phyloP scores from a whole-genome alignment of 2,329 filamentous ascomycete species.

The Coleophoma eucalyptorum region DNA sequence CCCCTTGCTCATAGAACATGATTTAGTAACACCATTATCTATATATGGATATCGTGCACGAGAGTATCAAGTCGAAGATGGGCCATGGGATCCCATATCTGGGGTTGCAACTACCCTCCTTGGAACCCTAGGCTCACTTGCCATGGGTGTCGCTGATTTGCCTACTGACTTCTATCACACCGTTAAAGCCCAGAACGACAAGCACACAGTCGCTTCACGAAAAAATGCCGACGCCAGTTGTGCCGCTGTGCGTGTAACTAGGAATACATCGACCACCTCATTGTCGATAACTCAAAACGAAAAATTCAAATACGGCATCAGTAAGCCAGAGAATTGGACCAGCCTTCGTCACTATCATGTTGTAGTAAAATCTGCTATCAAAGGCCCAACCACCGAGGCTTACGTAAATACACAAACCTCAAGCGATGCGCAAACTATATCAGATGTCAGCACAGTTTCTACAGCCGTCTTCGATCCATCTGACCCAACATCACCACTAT shows the following conservation, averaged over 20 bases:
- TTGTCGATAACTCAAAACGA: no score
- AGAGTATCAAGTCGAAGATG: slow-evolving; percentile 20
- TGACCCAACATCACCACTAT: slow-evolving; percentile 19
- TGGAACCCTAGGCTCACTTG: background rate
- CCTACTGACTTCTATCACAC: no score
- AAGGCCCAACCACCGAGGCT: no score
- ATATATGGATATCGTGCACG: background rate
- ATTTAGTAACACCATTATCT: slow-evolving; percentile 27
- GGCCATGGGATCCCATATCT: slow-evolving; percentile 27
- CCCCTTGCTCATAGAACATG: background rate
- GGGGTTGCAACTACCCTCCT: slow-evolving; percentile 3
- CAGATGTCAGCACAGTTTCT: slow-evolving; percentile 14
- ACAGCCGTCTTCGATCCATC: slow-evolving; percentile 10
- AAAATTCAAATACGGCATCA: no score
- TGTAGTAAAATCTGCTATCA: no score
- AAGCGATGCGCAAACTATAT: slow-evolving; percentile 18
- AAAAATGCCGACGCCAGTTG: slow-evolving; percentile 8
- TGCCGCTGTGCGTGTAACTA: no score
- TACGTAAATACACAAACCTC: slow-evolving; percentile 25
- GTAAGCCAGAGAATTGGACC: no score
- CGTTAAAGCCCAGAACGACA: no score
- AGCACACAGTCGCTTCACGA: no score
- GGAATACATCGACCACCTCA: no score
- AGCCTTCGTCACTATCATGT: no score
- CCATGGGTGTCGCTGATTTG: background rate